Evolutionary conservation across 208 protist species (phyloP), one percentile per base, ranked within the genome.

Genomic region (Hexamita inflata): DNA sequence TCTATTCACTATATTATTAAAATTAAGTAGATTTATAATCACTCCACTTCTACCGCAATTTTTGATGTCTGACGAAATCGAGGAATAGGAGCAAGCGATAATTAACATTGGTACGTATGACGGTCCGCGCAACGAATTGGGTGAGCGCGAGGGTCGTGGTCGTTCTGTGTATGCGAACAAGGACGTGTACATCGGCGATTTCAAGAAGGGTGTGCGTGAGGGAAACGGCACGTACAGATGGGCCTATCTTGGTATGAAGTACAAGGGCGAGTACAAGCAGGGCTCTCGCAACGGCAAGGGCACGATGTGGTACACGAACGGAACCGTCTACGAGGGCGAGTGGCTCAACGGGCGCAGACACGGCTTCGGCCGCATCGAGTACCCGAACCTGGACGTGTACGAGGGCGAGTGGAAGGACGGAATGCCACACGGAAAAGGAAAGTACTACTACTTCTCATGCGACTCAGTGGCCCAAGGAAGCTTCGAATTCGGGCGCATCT

Each of bases 241-340:
- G 42, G 40, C 49, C 19, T 59, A 59, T 65, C 49, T 62, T 26
- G 73, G 73, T 19, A 7, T 59, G 11, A 62, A 76, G 73, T 84
- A 84, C 59, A 62, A 81, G 11, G 81, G 81, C 0, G 59, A 82
- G 28, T 84, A 79, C 42, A 39, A 65, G 15, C 39, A 78, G 26
- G 76, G 76, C 7, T 0, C 30, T 24, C 11, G 77, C 0, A 40
- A 84, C 32, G 81, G 81, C 0, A 24, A 77, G 4, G 81, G 81
- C 39, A 79, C 58, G 19, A 78, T 83, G 73, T 70, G 58, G 38
- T 83, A 83, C 62, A 76, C 76, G 0, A 83, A 80, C 11, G 79
- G 80, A 39, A 66, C 82, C 29, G 67, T 77, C n/a, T 83, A 83
- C 60, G 65, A 77, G 28, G 81, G 81, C 0, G 35, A 78, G 15